phyloP scores from a whole-genome alignment of 2,329 filamentous ascomycete species.

The Huntiella decipiens region DNA sequence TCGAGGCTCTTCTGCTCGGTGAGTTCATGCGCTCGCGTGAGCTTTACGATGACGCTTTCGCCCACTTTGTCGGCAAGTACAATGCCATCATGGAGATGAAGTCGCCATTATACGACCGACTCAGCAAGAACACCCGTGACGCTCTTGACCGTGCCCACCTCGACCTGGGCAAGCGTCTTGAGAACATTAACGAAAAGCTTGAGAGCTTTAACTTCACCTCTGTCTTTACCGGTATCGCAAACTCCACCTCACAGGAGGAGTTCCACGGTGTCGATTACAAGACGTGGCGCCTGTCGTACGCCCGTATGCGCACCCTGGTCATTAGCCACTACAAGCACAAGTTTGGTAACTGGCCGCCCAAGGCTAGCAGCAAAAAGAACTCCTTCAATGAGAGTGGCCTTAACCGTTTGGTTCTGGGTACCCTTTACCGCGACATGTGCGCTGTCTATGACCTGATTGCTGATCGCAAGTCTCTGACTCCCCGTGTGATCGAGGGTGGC shows the following conservation, averaged over 20 bases:
- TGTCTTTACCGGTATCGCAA: conserved; percentile 72
- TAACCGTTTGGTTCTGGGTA: conserved; percentile 63
- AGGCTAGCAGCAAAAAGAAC: conserved; percentile 82
- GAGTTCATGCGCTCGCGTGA: conserved; percentile 67
- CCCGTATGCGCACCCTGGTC: conserved; percentile 54
- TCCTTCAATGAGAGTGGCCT: conserved; percentile 69
- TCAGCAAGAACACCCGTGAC: conserved; percentile 53
- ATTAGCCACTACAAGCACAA: conserved; percentile 44
- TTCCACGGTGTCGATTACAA: conserved; percentile 67
- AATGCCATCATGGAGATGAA: conserved; percentile 48
- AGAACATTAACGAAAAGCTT: conserved; percentile 52
- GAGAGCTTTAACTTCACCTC: conserved; percentile 82
- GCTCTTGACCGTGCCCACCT: conserved; percentile 67
- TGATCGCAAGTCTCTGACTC: conserved; percentile 60
- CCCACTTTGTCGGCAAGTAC: conserved; percentile 78
- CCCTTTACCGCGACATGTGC: conserved; percentile 72
- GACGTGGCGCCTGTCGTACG: conserved; percentile 59
- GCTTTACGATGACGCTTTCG: conserved; percentile 80
- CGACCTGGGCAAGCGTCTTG: conserved; percentile 55
- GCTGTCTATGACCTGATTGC: conserved; percentile 76
- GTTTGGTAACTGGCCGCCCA: conserved; percentile 67
- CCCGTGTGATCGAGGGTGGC: conserved; percentile 45
- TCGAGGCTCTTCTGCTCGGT: conserved; percentile 75
- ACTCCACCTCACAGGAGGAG: conserved; percentile 59
- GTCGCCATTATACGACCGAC: conserved; percentile 48